A percentile compares a stretch with the other conserved stretches of the same genome.
These are phyloP conservation scores for Umbelopsis sp. DNA, from an alignment of 192 early-diverging fungal genomes.

Conservation along the genomic window DNA sequence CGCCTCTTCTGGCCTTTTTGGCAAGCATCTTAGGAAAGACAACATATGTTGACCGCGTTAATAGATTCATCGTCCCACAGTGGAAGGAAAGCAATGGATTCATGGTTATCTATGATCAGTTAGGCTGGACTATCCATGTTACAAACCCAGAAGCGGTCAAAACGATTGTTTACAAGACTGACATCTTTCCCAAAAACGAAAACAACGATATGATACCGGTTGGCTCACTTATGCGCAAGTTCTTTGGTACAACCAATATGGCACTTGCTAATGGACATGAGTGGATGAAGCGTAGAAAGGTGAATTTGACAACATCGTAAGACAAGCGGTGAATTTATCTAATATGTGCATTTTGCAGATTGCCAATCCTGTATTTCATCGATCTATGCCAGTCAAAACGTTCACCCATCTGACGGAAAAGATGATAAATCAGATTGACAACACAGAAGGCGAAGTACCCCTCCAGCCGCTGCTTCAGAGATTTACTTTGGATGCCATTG, in stretches of 20 bases:
- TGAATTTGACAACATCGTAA: too few species aligned
- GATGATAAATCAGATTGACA: constrained; percentile 24
- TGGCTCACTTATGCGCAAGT: not conserved
- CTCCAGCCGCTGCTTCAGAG: constrained; percentile 25
- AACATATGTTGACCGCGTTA: not conserved
- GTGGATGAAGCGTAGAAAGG: constrained; percentile 17
- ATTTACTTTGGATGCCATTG: constrained; percentile 37
- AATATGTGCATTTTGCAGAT: not conserved
- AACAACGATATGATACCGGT: not conserved
- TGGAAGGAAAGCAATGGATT: constrained; percentile 1
- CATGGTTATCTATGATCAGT: not conserved
- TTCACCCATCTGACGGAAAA: constrained; percentile 25
- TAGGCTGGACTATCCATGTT: not conserved
- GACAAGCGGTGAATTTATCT: too few species aligned
- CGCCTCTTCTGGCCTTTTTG: not conserved
- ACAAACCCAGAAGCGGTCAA: not conserved
- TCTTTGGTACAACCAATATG: constrained; percentile 26
- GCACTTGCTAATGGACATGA: constrained; percentile 19
- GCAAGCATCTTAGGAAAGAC: not conserved
- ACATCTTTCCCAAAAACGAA: not conserved
- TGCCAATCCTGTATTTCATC: constrained; percentile 35
- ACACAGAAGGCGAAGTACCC: not conserved
- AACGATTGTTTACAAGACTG: constrained; percentile 11
- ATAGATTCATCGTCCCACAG: not conserved
- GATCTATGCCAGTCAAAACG: constrained; percentile 31